Conservation (phyloP, 345 rosid species). For the Populus pruinosa region DNA sequence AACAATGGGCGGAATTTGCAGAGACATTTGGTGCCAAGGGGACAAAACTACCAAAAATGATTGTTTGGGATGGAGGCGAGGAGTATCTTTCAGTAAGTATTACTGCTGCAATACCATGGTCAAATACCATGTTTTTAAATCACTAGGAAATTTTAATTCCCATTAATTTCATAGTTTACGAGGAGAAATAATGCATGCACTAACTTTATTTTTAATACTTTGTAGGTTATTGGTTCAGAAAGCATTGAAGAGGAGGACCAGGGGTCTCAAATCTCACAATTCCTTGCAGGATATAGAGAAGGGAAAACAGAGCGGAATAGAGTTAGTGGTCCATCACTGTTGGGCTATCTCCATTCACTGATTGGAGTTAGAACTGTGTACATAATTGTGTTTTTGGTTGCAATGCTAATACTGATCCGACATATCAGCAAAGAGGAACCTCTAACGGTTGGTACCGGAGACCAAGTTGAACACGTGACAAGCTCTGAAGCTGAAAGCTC, state of each 20-base stretch:
- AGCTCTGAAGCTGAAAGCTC: constrained; percentile 38
- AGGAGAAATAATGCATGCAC: neutral
- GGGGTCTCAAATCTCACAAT: constrained; percentile 64
- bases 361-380: constrained; percentile 56
- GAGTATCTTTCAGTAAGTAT: constrained; percentile 64
- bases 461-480: constrained; percentile 27
- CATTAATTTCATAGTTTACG: neutral
- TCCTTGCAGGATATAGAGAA: constrained; percentile 75
- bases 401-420: constrained; percentile 52
- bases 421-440: constrained; percentile 52
- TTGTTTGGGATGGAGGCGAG: constrained; percentile 84
- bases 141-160: neutral
- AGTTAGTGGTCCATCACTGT: constrained; percentile 66
- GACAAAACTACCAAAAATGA: constrained; percentile 67
- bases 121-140: neutral
- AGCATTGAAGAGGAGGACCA: constrained; percentile 65
- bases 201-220: neutral
- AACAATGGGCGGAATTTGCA: constrained; percentile 76
- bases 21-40: constrained; percentile 61
- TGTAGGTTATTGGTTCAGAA: constrained; percentile 64
- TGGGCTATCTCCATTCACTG: constrained; percentile 64
- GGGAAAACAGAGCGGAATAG: constrained; percentile 56
- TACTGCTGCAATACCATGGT: neutral
- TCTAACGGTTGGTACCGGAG: constrained; percentile 41
- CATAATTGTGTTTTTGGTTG: constrained; percentile 66